Evolutionary conservation across 202 grass and related monocot genomes (phyloP), one percentile per base, ranked within the genome.

Genomic region (Dendrocalamus latiflorus): DNA sequence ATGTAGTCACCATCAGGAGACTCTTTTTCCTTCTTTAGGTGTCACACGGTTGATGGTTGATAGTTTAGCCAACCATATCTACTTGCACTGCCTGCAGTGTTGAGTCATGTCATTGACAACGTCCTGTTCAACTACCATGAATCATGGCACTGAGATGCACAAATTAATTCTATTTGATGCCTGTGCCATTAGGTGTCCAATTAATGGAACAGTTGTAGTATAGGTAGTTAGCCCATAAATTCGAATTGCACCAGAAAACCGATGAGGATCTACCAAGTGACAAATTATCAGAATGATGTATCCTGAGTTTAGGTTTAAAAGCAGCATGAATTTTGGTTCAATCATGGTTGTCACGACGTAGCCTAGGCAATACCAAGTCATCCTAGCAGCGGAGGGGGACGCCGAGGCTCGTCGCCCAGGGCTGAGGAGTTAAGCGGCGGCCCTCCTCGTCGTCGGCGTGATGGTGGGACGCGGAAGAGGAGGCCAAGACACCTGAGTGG

Each of bases 91-190:
- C 63, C 53, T 68, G 17, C 34, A 78, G 30, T 22, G 10, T 48
- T 50, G 26, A 25, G 43, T 62, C 59, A 60, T 70, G 78, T 3
- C 63, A 76, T 51, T 69, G 33, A 63, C 22, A 82, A 61, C 39
- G 53, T 62, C 71, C 73, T 11, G 16, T 65, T 24, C 79, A 82
- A 53, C 55, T 72, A 77, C 74, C 79, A 44, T 74, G 76, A 43
- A 55, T 61, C 22, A 41, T 44, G 54, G 44, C 37, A 22, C 66
- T 60, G 36, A 65, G 67, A 72, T 71, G 22, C 43, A 3, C 3
- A 73, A 47, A 83, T 47, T 47, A 58, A 74, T 44, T 17, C 15
- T 44, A 36, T 6, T 56, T 53, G 55, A 25, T 64, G 65, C 54
- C 14, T 4, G 11, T 15, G 3, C 37, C 55, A 63, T 55, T 25